These are phyloP conservation scores for Naegleria fowleri DNA, from an alignment of 208 protist genomes.

Conservation along the genomic window DNA sequence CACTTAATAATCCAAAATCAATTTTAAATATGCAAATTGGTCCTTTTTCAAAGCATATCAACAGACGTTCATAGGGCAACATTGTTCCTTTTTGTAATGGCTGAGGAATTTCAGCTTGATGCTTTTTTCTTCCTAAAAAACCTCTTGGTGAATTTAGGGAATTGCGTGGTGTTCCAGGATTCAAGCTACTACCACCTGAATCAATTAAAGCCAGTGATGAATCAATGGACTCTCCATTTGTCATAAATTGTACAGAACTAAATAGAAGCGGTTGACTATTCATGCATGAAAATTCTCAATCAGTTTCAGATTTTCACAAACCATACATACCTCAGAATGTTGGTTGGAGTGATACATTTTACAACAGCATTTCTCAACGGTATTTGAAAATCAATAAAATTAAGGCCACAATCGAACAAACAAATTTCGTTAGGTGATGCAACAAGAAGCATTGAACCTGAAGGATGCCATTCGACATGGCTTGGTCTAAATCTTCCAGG, in stretches of 20 bases:
- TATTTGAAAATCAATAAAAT: neutral
- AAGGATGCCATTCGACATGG: neutral
- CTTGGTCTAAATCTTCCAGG: neutral
- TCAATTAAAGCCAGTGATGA: neutral
- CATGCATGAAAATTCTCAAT: too few relatives aligned
- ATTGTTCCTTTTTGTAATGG: neutral
- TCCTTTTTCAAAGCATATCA: neutral
- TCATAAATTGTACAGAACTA: neutral
- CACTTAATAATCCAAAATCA: neutral
- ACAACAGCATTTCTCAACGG: neutral
- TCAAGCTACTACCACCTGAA: neutral
- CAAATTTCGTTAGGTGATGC: neutral
- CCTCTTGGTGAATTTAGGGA: neutral
- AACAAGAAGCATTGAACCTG: neutral
- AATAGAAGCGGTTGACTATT: neutral
- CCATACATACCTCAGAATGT: neutral
- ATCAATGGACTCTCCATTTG: neutral
- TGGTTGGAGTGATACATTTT: neutral
- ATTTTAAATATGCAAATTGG: neutral
- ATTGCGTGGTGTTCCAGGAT: neutral
- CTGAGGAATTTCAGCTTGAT: neutral
- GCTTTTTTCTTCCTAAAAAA: neutral
- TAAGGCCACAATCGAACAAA: neutral
- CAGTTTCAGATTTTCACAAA: too few relatives aligned
- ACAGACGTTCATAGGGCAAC: neutral